Conservation (phyloP, 495 filamentous ascomycete species). For the Talaromyces nanjingensis region DNA sequence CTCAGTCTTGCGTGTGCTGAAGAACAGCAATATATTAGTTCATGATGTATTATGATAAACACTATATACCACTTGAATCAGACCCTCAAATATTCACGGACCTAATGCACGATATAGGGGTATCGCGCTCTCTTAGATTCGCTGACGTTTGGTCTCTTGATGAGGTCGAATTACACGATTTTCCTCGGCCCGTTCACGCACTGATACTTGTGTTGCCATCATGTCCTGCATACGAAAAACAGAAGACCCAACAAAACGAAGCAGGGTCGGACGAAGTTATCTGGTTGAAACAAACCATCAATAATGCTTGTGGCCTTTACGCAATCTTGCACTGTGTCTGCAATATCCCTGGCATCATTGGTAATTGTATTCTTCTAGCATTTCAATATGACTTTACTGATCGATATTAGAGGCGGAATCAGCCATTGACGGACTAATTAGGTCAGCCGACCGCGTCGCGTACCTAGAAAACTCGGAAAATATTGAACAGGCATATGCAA, state of each 20-base stretch:
- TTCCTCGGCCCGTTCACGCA: slow-evolving; percentile 18
- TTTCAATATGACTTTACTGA: too few relatives aligned
- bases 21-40: too few relatives aligned
- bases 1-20: too few relatives aligned
- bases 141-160: slow-evolving; percentile 20
- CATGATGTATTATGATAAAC: too few relatives aligned
- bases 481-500: too few relatives aligned
- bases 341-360: slow-evolving; percentile 13
- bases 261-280: slow-evolving; percentile 14
- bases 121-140: slow-evolving; percentile 16
- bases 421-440: background rate
- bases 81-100: slow-evolving; percentile 35
- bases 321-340: slow-evolving; percentile 22
- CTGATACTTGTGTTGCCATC: background rate
- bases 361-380: background rate
- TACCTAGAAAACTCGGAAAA: background rate
- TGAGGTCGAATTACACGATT: slow-evolving; percentile 16
- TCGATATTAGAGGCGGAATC: too few relatives aligned
- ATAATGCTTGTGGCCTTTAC: slow-evolving; percentile 30
- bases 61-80: slow-evolving; percentile 28
- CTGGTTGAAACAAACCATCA: slow-evolving; percentile 27
- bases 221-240: background rate
- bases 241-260: slow-evolving; percentile 8
- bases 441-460: background rate
- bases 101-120: slow-evolving; percentile 24